Evolutionary conservation across 352 stramenopile genomes (phyloP).

Genomic region (Phytophthora capsici): DNA sequence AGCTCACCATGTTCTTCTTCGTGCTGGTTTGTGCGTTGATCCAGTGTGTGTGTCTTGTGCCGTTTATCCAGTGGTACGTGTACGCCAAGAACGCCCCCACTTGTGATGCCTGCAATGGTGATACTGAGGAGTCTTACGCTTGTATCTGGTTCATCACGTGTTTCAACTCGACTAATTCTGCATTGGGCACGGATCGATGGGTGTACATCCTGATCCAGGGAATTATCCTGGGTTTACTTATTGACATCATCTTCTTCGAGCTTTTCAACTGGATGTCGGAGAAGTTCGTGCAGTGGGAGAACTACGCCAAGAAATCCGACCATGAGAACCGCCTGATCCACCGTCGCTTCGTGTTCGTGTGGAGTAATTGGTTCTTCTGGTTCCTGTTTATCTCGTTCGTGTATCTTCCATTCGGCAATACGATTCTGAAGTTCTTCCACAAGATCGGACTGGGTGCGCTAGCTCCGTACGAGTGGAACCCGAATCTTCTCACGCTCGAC

Average conservation of each 20-base stretch:
- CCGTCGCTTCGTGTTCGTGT: slow-evolving; percentile 90
- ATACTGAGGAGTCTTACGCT: slow-evolving; percentile 52
- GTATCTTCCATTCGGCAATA: slow-evolving; percentile 87
- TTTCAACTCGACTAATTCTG: slow-evolving; percentile 74
- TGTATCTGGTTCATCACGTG: slow-evolving; percentile 89
- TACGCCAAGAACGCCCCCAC: slow-evolving; percentile 87
- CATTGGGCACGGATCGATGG: slow-evolving; percentile 87
- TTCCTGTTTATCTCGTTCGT: slow-evolving; percentile 91
- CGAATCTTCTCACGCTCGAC: slow-evolving; percentile 79
- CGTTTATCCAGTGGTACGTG: slow-evolving; percentile 92
- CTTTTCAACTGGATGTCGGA: slow-evolving; percentile 90
- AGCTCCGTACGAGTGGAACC: slow-evolving; percentile 77
- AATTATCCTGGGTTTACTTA: slow-evolving; percentile 80
- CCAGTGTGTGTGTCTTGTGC: slow-evolving; percentile 84
- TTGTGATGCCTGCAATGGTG: slow-evolving; percentile 64
- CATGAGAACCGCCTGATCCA: slow-evolving; percentile 89
- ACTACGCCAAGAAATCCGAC: slow-evolving; percentile 88
- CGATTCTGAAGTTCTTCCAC: slow-evolving; percentile 67
- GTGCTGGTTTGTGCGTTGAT: slow-evolving; percentile 76
- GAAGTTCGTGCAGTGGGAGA: slow-evolving; percentile 89
- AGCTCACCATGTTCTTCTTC: slow-evolving; percentile 89
- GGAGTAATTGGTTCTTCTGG: slow-evolving; percentile 94
- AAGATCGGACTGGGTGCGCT: slow-evolving; percentile 54
- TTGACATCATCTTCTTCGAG: slow-evolving; percentile 91
- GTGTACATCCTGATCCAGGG: slow-evolving; percentile 90